phyloP scores from a whole-genome alignment of 768 basidiomycete species.

The Boletus rufocinnamomeus region DNA sequence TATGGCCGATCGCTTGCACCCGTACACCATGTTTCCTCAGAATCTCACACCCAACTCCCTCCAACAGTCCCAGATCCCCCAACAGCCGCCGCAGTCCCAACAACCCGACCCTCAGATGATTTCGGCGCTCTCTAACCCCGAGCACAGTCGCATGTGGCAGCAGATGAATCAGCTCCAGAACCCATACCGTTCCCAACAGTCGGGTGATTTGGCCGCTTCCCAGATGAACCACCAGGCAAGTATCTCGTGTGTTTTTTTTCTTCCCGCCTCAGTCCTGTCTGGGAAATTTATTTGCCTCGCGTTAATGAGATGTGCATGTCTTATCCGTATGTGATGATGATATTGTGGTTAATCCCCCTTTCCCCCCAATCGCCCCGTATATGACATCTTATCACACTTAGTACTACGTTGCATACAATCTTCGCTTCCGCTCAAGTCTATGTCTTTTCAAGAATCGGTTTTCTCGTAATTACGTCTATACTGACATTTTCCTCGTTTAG shows the following conservation, averaged over 20 bases:
- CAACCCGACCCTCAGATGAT: slow-evolving; percentile 41
- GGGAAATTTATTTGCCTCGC: slow-evolving; percentile 19
- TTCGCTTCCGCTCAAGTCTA: slow-evolving; percentile 6
- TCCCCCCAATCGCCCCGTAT: slow-evolving; percentile 9
- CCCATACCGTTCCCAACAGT: slow-evolving; percentile 45
- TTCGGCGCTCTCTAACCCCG: slow-evolving; percentile 47
- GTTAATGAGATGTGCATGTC: slow-evolving; percentile 17
- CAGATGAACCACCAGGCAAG: slow-evolving; percentile 52
- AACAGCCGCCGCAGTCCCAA: slow-evolving; percentile 48
- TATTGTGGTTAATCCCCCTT: slow-evolving; percentile 24
- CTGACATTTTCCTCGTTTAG: slow-evolving; percentile 35
- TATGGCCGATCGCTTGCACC: slow-evolving; percentile 64
- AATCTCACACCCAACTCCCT: slow-evolving; percentile 48
- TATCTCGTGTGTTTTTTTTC: slow-evolving; percentile 24
- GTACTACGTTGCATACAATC: slow-evolving; percentile 3
- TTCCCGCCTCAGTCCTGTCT: slow-evolving; percentile 10
- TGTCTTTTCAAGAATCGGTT: slow-evolving; percentile 7
- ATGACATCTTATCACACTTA: slow-evolving; percentile 17
- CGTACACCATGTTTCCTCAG: slow-evolving; percentile 55
- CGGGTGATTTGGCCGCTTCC: slow-evolving; percentile 41
- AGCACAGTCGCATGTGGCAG: slow-evolving; percentile 59
- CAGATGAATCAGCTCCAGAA: slow-evolving; percentile 51
- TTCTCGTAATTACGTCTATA: slow-evolving; percentile 18
- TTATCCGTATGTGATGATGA: slow-evolving; percentile 15
- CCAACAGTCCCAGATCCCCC: slow-evolving; percentile 43